Evolutionary conservation across 768 basidiomycete species (phyloP).

Genomic region (Albatrellus ellisii): DNA sequence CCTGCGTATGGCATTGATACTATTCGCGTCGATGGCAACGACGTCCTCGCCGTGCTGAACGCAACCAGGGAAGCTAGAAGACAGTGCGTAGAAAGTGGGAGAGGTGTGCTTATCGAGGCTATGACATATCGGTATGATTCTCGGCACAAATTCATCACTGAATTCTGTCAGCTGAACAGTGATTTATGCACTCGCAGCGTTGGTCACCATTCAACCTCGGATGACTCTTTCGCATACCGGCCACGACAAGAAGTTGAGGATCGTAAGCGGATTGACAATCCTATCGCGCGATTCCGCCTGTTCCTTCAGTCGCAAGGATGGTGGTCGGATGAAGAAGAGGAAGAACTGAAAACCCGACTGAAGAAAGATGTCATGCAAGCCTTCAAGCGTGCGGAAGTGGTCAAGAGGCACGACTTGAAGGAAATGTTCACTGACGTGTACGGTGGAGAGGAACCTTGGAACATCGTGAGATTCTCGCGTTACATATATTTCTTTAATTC

Average conservation of each 20-base stretch:
- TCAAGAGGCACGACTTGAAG: constrained; percentile 56
- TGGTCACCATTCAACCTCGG: constrained; percentile 92
- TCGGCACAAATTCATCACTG: background rate
- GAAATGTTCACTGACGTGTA: constrained; percentile 85
- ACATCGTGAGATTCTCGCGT: constrained; percentile 40
- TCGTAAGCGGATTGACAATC: constrained; percentile 84
- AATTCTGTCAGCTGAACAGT: background rate
- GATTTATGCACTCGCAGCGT: constrained; percentile 33
- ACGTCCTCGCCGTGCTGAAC: constrained; percentile 69
- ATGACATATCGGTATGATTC: constrained; percentile 72
- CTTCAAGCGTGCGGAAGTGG: constrained; percentile 63
- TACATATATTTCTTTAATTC: constrained; percentile 1
- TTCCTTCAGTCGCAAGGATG: constrained; percentile 76
- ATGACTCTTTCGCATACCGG: constrained; percentile 92
- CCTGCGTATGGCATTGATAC: constrained; percentile 90
- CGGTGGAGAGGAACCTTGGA: constrained; percentile 75
- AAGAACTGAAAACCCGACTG: constrained; percentile 49
- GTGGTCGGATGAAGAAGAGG: constrained; percentile 74
- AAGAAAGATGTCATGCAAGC: constrained; percentile 66
- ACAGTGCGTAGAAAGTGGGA: constrained; percentile 61
- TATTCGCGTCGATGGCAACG: constrained; percentile 89
- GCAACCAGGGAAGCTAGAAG: constrained; percentile 61
- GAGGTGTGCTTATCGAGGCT: constrained; percentile 77
- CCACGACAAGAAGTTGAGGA: constrained; percentile 85
- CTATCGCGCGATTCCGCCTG: constrained; percentile 70